phyloP scores from a whole-genome alignment of 2,329 filamentous ascomycete genomes.

The Boeremia lycopersici region DNA sequence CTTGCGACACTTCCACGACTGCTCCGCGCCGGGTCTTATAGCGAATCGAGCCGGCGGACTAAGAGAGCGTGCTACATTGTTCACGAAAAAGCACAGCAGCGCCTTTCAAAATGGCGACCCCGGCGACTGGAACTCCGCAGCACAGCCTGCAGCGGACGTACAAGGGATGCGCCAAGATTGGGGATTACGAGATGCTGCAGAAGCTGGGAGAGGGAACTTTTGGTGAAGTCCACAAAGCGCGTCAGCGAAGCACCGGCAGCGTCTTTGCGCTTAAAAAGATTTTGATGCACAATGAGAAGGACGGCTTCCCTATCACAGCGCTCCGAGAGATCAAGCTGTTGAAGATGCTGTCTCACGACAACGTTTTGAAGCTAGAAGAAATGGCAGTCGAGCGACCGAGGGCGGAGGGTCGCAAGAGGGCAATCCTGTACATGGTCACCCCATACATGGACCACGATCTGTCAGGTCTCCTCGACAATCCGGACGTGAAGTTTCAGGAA shows the following conservation, averaged over 20 bases:
- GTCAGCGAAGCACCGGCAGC: conserved; percentile 73
- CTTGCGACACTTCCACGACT: conserved; percentile 14
- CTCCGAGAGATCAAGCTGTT: conserved; percentile 96
- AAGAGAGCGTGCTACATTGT: neutral
- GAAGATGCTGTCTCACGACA: conserved; percentile 90
- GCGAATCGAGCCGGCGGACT: conserved; percentile 13
- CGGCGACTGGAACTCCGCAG: conserved; percentile 50
- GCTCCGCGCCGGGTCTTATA: conserved; percentile 22
- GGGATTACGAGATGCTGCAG: conserved; percentile 77
- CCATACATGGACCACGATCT: conserved; percentile 99
- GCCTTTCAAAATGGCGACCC: conserved; percentile 5
- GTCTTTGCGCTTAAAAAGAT: conserved; percentile 96
- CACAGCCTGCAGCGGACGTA: conserved; percentile 65
- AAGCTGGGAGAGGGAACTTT: conserved; percentile 97
- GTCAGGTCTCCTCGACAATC: conserved; percentile 95
- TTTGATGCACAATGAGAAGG: conserved; percentile 98
- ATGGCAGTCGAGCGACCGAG: conserved; percentile 88
- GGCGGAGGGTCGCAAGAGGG: conserved; percentile 62
- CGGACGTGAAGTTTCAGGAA: conserved; percentile 82
- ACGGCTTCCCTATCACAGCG: conserved; percentile 98
- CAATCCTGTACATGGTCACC: conserved; percentile 97
- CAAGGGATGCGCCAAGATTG: conserved; percentile 81
- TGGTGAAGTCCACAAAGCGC: conserved; percentile 92
- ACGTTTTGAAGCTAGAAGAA: conserved; percentile 85
- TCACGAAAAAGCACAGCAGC: neutral